Conservation (phyloP, 495 filamentous ascomycete genomes). For the Neurospora sublineolata region DNA sequence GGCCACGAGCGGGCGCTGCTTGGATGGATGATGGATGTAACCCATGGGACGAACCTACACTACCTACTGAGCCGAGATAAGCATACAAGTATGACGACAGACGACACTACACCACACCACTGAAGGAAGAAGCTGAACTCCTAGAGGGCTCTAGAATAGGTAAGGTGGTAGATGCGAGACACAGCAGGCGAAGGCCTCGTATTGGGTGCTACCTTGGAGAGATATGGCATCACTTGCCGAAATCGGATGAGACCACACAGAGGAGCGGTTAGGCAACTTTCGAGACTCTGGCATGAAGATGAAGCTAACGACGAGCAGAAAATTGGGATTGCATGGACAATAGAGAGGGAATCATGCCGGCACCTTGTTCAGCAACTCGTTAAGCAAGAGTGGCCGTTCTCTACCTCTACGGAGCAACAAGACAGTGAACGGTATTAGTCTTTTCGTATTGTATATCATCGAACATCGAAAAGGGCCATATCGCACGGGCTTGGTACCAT, state of each 20-base stretch:
- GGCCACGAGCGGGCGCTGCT: no score
- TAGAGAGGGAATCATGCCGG: neutral
- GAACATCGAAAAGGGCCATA: neutral
- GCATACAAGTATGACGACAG: neutral
- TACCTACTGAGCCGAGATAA: neutral
- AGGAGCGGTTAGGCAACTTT: neutral
- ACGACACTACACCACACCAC: neutral
- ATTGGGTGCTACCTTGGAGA: neutral
- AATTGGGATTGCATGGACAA: neutral
- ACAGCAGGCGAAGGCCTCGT: neutral
- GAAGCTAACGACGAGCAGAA: no score
- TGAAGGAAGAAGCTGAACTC: neutral
- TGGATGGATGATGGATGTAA: neutral
- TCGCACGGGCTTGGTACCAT: no score
- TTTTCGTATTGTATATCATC: neutral
- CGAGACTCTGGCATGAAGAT: no score
- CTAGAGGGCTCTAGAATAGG: neutral
- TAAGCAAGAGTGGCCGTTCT: neutral
- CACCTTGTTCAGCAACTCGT: neutral
- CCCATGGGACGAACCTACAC: neutral
- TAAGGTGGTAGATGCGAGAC: neutral
- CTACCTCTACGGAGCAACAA: neutral
- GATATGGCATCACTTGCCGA: neutral
- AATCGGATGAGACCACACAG: neutral
- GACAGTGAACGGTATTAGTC: neutral